Percentiles rank a stretch among this genome's conserved stretches.
phyloP scores from a whole-genome alignment of 1,284 basidiomycete genomes.

The Naganishia liquefaciens region DNA sequence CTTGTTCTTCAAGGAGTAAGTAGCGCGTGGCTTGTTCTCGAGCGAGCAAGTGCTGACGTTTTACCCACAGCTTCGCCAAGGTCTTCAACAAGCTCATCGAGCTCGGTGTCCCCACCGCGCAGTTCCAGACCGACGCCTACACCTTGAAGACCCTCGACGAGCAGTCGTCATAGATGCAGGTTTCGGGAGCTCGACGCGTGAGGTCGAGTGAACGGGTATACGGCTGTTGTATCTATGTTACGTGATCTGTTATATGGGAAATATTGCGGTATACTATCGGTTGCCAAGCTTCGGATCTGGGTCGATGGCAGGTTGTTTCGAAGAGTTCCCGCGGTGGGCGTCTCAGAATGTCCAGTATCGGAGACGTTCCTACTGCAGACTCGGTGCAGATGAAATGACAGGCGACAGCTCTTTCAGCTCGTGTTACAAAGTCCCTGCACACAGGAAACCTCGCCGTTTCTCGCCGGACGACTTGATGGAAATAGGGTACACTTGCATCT shows the following conservation, averaged over 20 bases:
- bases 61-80: constrained; percentile 67
- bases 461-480: no score
- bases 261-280: neutral
- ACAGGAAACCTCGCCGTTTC: no score
- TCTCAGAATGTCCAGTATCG: no score
- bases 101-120: constrained; percentile 78
- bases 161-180: constrained; percentile 48
- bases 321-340: no score
- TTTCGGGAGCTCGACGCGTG: neutral
- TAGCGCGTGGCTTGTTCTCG: constrained; percentile 31
- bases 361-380: no score
- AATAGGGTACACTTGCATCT: no score
- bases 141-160: constrained; percentile 66
- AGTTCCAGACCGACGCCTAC: constrained; percentile 75
- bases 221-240: neutral
- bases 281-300: neutral
- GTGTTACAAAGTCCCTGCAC: no score
- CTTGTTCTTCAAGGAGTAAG: constrained; percentile 86
- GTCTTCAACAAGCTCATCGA: constrained; percentile 77
- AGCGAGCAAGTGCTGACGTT: constrained; percentile 8
- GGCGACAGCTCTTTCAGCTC: no score
- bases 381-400: no score
- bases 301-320: no score
- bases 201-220: neutral
- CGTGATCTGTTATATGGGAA: neutral